Evolutionary conservation across 352 stramenopile genomes (phyloP), one percentile per base, ranked within the genome.

Genomic region (Phytophthora fragariaefolia): DNA sequence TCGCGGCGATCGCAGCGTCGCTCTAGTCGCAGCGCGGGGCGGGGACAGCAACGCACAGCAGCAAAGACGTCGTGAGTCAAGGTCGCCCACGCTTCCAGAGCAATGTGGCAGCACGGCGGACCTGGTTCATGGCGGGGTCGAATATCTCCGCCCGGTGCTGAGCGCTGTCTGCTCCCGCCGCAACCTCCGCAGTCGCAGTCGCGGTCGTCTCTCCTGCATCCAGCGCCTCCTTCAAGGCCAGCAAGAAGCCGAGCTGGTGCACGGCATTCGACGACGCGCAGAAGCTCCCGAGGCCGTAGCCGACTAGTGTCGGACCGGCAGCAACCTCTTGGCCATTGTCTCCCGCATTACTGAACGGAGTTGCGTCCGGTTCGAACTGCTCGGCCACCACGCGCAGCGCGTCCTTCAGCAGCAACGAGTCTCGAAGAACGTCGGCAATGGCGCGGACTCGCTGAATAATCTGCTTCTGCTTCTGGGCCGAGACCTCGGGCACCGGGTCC

Each of bases 81-180:
- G n/a, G n/a, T 5, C 9, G 9, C 28, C 28, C 9, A 5, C 5
- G 28, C 5, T 34, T 34, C 9, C 28, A 34, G 28, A 15, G 40
- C 6, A 17, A 47, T n/a, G 9, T 3, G 9, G 6, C 38, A 24
- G 32, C 4, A 9, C 28, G 7, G 5, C 57, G 46, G 61, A 90
- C 87, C 71, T 88, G 63, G 55, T 80, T 95, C 87, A 95, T 95
- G 30, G 89, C 83, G 2, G 87, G 87, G 34, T 95, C 87, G 50
- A 86, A 95, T 20, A 95, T 77, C 60, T 90, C 77, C 0, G 36
- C 71, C 3, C 32, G 15, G 2, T 53, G 55, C 8, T 59, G 62
- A 53, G n/a, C 52, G n/a, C 20, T 53, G 1, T 51, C 18, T 28
- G 50, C 51, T 5, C 18, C 56, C 10, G 36, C 10, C 10, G 34